phyloP scores from a whole-genome alignment of 164 flowering plant species.

The Umbellularia californica region DNA sequence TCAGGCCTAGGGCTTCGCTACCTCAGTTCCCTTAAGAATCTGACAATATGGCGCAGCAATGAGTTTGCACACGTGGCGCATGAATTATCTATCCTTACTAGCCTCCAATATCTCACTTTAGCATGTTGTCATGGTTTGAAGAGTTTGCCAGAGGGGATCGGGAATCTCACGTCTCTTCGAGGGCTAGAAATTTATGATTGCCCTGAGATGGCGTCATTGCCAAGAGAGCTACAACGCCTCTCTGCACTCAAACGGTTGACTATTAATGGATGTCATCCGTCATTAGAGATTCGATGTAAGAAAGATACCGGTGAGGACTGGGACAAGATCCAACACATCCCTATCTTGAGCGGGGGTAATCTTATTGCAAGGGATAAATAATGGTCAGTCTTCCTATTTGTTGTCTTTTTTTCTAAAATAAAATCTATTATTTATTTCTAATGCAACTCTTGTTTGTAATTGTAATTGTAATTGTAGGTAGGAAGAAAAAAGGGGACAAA shows the following conservation, averaged over 20 bases:
- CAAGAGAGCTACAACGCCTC: not conserved
- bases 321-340: not conserved
- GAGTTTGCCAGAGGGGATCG: not conserved
- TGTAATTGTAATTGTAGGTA: no score
- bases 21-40: not conserved
- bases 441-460: no score
- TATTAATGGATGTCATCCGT: not conserved
- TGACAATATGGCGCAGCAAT: not conserved
- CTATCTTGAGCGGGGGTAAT: no score
- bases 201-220: not conserved
- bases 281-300: not conserved
- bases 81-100: not conserved
- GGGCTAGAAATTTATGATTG: rapidly evolving
- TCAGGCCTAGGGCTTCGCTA: slow-evolving; percentile 8
- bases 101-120: not conserved
- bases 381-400: no score
- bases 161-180: not conserved
- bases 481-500: no score
- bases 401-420: no score
- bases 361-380: no score
- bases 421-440: no score
- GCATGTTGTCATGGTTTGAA: not conserved
- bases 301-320: not conserved
- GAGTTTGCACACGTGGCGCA: not conserved
- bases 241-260: not conserved